Evolutionary conservation across 2,329 filamentous ascomycete species (phyloP), one percentile per base, ranked within the genome.

Genomic region (Chaetomium sp.): DNA sequence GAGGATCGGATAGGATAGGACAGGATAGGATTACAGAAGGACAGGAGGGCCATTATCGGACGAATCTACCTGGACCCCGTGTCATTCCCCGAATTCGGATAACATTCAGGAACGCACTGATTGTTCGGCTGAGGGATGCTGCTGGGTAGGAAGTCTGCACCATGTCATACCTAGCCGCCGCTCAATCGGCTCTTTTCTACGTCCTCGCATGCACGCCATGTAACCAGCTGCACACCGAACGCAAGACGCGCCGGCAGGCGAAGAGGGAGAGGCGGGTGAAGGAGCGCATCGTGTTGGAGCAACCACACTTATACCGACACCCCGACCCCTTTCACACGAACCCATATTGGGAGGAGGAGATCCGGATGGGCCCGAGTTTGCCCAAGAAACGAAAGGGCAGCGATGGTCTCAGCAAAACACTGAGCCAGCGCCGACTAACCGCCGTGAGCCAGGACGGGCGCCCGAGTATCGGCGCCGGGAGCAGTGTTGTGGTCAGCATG

Each of bases 311-410:
- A 9, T 94, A 95, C 70, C 79, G 84, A 50, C 91, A 96, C 65
- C 91, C 87, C 1, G 82, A 84, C 45, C 88, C 90, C 1, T 94
- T 90, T 65, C 86, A 85, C 66, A 95, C 90, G 34, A 96, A 96
- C 66, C 86, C 87, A 10, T 89, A 89, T 72, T 96, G 91, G 91
- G 76, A 80, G 36, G 88, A 94, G 67, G 91, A 96, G 71, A 95
- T 96, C 62, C 78, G 77, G 59, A 79, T 91, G 72, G 91, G 91
- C 0, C 91, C 91, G 2, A 84, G 82, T 3, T 79, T 88, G 38
- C 85, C 85, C 36, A 85, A 85, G 65, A 79, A 85, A 69, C 72
- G 79, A 57, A 70, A 71, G 65, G 71, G 68, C 63, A 71, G 68
- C 65, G 71, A 60, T 56, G 73, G 44, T 34, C 53, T 54, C 14